Evolutionary conservation across 208 protist genomes (phyloP).

Genomic region (Crithidia fasciculata): DNA sequence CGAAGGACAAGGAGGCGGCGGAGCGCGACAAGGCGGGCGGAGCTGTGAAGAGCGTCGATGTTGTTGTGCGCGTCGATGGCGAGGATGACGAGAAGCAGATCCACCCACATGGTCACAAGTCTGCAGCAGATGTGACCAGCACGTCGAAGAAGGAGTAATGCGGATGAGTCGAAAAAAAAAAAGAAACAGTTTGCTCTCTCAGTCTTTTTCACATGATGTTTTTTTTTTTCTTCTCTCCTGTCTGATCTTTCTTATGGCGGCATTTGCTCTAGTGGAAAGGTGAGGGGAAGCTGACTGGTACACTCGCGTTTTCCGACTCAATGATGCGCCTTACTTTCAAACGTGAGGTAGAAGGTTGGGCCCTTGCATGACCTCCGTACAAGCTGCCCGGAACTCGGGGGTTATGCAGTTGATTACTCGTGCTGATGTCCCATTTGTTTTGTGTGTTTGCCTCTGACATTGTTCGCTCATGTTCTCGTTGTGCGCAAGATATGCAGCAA

Average conservation of each 20-base stretch:
- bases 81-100: slow-evolving; percentile 9
- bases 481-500: no score
- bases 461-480: no score
- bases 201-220: not conserved
- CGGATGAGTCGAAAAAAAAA: not conserved
- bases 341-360: no score
- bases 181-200: not conserved
- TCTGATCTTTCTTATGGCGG: not conserved
- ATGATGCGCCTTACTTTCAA: no score
- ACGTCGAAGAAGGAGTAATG: slow-evolving; percentile 10
- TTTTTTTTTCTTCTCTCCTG: slow-evolving; percentile 12
- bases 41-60: not conserved
- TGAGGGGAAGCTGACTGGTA: not conserved
- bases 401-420: no score
- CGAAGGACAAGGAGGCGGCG: slow-evolving; percentile 10
- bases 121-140: not conserved
- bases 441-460: no score
- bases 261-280: no score
- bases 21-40: not conserved
- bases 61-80: slow-evolving; percentile 1
- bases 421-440: no score
- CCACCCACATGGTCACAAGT: not conserved
- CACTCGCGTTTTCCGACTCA: no score
- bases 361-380: no score
- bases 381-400: no score